Conservation (phyloP, 176 grass and related monocot species). For the Pontederia crassipes region DNA sequence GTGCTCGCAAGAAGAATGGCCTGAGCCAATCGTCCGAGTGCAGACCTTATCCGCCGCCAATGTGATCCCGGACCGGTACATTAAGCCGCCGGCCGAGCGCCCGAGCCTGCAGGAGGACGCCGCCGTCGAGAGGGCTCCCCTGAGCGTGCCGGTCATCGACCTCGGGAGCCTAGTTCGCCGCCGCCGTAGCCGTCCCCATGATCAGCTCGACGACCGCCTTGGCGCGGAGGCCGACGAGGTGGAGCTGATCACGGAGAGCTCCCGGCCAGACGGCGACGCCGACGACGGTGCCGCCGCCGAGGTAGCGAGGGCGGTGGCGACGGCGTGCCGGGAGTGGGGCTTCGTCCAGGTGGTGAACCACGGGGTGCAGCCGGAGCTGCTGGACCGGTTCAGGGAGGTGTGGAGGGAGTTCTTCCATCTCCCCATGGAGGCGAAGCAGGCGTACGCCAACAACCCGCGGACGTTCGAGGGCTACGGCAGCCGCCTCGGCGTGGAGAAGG, state of each 20-base stretch:
- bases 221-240: background rate
- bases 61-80: background rate
- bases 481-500: slow-evolving; percentile 17
- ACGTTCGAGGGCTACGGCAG: slow-evolving; percentile 29
- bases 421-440: slow-evolving; percentile 23
- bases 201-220: too few species aligned
- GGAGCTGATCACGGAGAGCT: too few species aligned
- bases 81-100: slow-evolving; percentile 5
- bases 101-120: background rate
- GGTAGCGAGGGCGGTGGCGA: slow-evolving; percentile 1
- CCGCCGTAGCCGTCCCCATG: too few species aligned
- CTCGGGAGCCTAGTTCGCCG: background rate
- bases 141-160: background rate
- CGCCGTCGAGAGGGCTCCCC: background rate
- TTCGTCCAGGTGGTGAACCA: slow-evolving; percentile 33
- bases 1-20: background rate
- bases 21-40: slow-evolving; percentile 6
- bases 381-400: background rate
- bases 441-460: slow-evolving; percentile 12
- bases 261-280: too few species aligned
- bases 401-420: slow-evolving; percentile 22
- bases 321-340: slow-evolving; percentile 18
- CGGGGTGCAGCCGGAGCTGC: slow-evolving; percentile 5
- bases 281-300: background rate
- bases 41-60: background rate